Base-by-base conservation (phyloP, 2,329 filamentous ascomycete species). In the Clonostachys chloroleuca region DNA sequence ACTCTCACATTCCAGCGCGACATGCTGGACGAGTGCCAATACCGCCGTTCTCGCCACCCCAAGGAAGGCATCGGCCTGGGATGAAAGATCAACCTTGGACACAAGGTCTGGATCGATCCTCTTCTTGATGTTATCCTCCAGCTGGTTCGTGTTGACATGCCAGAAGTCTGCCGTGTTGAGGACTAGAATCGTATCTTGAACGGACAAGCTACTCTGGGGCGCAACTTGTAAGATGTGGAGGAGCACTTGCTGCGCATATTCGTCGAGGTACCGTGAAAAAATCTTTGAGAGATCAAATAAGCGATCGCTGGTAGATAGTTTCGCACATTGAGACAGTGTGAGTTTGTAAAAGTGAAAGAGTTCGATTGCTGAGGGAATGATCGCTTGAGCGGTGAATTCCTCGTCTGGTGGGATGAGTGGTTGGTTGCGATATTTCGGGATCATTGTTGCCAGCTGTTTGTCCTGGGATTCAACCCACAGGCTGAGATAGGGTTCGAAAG, bases 121-220 rank as follows among this genome's bases (percentile, higher is more conserved):
- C 57, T 88, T 86, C 68, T 90, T 92, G 66, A 99, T 92, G 65
- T 89, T 96, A 58, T 97, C 92, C 63, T 97, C 92, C 1, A 99
- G 77, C 61, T 97, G 92, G 43, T 85, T 91, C 43, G 91, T 94
- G 33, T 95, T 97, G 24, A 83, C 83, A 61, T 96, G 92, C 80
- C 94, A 99, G 65, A 97, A 99, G 61, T 99, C 94, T 1, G 94
- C 92, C 2, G 94, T 97, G 62, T 99, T 99, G 43, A 99, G 75
- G 2, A 97, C 91, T 5, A 95, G 73, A 13, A 96, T 80, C 5
- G 88, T 80, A 52, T 96, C 87, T 57, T 96, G 84, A 3, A 94
- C 59, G 5, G 74, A 67, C 3, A 80, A 72, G 1, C 52, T 77
- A 58, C 59, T 77, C 65, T 55, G 76, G 54, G 64, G 82, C 59